These are phyloP conservation scores for Kuraishia piskuri DNA, from an alignment of 805 yeast genomes.

Conservation along the genomic window DNA sequence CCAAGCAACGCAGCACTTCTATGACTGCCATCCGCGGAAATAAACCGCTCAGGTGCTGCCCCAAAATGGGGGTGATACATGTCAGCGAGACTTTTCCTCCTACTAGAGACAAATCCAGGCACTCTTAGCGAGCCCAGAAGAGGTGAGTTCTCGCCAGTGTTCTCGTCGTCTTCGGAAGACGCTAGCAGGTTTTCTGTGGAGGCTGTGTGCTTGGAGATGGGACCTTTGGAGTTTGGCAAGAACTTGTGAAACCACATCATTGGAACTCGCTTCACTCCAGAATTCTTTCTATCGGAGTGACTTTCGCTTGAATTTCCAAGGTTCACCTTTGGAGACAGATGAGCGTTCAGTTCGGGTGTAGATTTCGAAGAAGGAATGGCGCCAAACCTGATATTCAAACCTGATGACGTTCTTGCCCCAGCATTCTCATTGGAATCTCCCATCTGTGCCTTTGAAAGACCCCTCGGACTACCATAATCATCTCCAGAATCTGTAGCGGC, in stretches of 20 bases:
- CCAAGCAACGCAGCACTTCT: conserved; percentile 8
- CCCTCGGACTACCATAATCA: background rate
- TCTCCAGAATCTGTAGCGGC: background rate
- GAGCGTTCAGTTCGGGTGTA: conserved; percentile 1
- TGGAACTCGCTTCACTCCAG: background rate
- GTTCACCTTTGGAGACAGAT: background rate
- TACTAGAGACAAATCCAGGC: background rate
- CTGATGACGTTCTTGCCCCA: background rate
- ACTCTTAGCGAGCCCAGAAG: background rate
- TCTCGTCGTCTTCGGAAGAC: background rate
- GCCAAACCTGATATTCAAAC: background rate
- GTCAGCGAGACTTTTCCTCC: conserved; percentile 11
- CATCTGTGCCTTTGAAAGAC: background rate
- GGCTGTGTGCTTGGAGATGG: background rate
- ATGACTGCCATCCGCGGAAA: background rate
- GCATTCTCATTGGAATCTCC: background rate
- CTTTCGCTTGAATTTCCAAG: background rate
- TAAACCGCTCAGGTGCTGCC: conserved; percentile 5
- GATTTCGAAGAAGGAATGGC: conserved; percentile 1
- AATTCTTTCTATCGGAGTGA: background rate
- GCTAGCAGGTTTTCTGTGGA: background rate
- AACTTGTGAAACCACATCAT: background rate
- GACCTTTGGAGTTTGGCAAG: background rate
- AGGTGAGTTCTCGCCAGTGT: background rate
- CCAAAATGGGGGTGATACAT: conserved; percentile 7